A percentile compares a stretch with the other conserved stretches of the same genome.
Evolutionary conservation across 2,329 filamentous ascomycete species (phyloP).

Genomic region (Pestalotiopsis sp.): DNA sequence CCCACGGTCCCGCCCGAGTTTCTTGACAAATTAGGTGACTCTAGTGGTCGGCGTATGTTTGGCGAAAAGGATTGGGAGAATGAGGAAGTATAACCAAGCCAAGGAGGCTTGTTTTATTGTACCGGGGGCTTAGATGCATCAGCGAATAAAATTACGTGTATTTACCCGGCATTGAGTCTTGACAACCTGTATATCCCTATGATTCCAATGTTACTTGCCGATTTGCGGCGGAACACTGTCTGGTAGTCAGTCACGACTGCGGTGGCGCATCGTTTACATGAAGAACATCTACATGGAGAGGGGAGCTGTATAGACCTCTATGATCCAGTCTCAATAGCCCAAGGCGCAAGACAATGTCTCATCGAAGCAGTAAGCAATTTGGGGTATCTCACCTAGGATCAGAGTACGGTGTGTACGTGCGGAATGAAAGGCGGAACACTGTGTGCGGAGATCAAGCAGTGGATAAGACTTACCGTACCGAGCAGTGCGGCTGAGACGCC

Average conservation of each 20-base stretch:
- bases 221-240: neutral
- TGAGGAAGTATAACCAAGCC: constrained; percentile 53
- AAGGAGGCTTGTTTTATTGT: neutral
- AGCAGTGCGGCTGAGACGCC: constrained; percentile 2
- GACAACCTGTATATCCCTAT: neutral
- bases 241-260: neutral
- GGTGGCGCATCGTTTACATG: too few relatives aligned
- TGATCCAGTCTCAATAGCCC: too few relatives aligned
- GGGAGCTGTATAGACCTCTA: too few relatives aligned
- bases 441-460: constrained; percentile 6
- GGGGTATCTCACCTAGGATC: neutral
- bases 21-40: constrained; percentile 78
- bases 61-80: constrained; percentile 69
- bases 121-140: neutral
- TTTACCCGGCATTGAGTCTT: neutral
- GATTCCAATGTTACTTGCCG: neutral
- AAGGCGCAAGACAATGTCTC: too few relatives aligned
- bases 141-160: neutral
- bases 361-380: neutral
- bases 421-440: neutral
- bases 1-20: constrained; percentile 95
- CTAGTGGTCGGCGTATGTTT: constrained; percentile 59
- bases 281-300: too few relatives aligned
- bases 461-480: neutral
- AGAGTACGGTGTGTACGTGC: neutral